Evolutionary conservation across 202 grass and related monocot genomes (phyloP).

Genomic region (Setaria viridis): DNA sequence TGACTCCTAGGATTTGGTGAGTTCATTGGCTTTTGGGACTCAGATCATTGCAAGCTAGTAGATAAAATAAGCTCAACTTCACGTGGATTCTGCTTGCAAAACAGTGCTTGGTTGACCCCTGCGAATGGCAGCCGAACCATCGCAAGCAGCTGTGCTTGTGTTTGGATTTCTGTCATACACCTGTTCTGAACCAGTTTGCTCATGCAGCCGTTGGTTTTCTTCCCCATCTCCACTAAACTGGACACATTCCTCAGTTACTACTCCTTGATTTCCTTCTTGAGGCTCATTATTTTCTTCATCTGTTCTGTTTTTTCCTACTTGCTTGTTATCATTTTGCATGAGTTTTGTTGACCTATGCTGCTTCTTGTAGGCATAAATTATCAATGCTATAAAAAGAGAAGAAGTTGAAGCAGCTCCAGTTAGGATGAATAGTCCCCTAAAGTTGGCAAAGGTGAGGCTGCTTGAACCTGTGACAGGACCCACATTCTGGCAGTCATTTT

Average conservation of each 20-base stretch:
- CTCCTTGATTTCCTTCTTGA: background rate
- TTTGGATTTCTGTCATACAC: background rate
- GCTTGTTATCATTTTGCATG: background rate
- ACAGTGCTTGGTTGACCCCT: background rate
- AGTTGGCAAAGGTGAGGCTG: slow-evolving; percentile 41
- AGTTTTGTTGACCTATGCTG: background rate
- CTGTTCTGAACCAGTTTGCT: slow-evolving; percentile 11
- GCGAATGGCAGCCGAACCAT: background rate
- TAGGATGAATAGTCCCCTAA: slow-evolving; percentile 50
- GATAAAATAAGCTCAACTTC: background rate
- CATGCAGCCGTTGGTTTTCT: background rate
- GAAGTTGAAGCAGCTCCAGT: slow-evolving; percentile 45
- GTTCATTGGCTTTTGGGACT: background rate
- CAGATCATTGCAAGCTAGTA: background rate
- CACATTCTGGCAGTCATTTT: slow-evolving; percentile 45
- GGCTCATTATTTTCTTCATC: background rate
- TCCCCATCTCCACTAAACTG: background rate
- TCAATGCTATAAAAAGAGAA: slow-evolving; percentile 16
- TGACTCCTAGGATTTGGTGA: background rate
- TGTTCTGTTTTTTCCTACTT: background rate
- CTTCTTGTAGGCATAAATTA: background rate
- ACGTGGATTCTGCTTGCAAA: background rate
- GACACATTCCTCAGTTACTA: background rate
- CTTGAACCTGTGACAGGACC: slow-evolving; percentile 22
- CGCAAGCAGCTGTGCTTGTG: background rate